These are phyloP conservation scores for Candida michaelii DNA, from an alignment of 805 yeast genomes.

Conservation along the genomic window DNA sequence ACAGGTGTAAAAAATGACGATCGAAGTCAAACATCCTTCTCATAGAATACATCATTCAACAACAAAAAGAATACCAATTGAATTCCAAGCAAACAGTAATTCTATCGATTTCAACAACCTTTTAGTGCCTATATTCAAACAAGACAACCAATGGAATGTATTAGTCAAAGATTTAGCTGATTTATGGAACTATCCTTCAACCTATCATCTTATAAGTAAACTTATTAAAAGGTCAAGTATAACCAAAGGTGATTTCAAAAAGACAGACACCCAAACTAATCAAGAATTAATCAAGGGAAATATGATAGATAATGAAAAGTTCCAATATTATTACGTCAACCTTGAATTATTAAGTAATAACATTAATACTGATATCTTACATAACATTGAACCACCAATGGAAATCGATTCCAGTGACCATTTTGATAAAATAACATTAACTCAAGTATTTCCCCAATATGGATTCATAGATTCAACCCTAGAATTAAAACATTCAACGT, in stretches of 20 bases:
- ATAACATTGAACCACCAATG: not conserved
- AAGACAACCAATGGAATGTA: conserved; percentile 20
- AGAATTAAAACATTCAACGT: conserved; percentile 33
- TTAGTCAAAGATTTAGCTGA: conserved; percentile 31
- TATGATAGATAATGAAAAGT: conserved; percentile 22
- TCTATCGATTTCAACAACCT: not conserved
- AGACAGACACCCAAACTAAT: conserved; percentile 23
- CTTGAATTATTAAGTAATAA: conserved; percentile 13
- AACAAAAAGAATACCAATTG: not conserved
- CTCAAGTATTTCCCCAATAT: conserved; percentile 43
- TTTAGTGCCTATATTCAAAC: conserved; percentile 19
- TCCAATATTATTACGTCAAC: conserved; percentile 23
- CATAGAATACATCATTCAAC: not conserved
- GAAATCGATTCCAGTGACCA: not conserved
- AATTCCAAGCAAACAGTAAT: not conserved
- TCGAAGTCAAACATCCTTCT: not conserved
- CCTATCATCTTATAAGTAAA: conserved; percentile 38
- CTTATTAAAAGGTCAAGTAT: conserved; percentile 22
- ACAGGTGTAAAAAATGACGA: not conserved
- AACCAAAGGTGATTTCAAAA: conserved; percentile 17
- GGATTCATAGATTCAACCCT: conserved; percentile 29
- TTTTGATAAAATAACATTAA: conserved; percentile 33
- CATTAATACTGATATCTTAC: not conserved
- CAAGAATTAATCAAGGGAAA: conserved; percentile 17
- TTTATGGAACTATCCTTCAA: conserved; percentile 42